Evolutionary conservation across 2,329 filamentous ascomycete genomes (phyloP), one percentile per base, ranked within the genome.

Genomic region (Aspergillus sp.): DNA sequence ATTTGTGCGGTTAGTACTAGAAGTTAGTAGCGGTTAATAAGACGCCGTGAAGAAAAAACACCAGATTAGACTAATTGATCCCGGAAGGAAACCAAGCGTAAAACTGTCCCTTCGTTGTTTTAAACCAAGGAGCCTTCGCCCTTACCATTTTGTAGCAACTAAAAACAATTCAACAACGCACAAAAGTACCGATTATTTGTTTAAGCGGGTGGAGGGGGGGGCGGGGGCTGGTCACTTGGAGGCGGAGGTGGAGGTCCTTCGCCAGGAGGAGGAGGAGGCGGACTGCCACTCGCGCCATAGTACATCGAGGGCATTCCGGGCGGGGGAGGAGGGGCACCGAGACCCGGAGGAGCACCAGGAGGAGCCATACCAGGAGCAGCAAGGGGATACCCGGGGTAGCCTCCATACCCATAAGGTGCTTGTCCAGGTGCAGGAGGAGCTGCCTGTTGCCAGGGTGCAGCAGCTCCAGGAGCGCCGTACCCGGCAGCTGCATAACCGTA

Each of bases 381-480:
- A 56, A 77, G 74, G 56, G 78, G 74, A 51, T 77, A 80, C 55
- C 73, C 78, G 60, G 77, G 73, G 58, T 83, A 83, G 39, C 75
- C 78, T 57, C 64, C 76, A 73, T 90, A 90, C 27, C 82, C 84
- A 66, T 86, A 82, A 57, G 83, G 76, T 22, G 73, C 68, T 57
- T 76, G 76, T 30, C 72, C 75, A 54, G 73, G 70, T 50, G 74
- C 71, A 42, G 72, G 69, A 50, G 78, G 73, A 60, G 79, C 74
- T 58, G 76, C 81, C 68, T 88, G 86, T 65, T 88, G 84, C 86
- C 87, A 89, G 19, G 87, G 85, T 61, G 81, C 80, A 56, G 80
- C 76, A 58, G 81, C 77, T 57, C 80, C 75, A 53, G 79, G 77
- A 59, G 77, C 69, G 46, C 74, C 73, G 53, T 71, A 71, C 59